These are phyloP conservation scores for Wickerhamomyces sydowiorum DNA, from an alignment of 805 yeast species.

Conservation along the genomic window DNA sequence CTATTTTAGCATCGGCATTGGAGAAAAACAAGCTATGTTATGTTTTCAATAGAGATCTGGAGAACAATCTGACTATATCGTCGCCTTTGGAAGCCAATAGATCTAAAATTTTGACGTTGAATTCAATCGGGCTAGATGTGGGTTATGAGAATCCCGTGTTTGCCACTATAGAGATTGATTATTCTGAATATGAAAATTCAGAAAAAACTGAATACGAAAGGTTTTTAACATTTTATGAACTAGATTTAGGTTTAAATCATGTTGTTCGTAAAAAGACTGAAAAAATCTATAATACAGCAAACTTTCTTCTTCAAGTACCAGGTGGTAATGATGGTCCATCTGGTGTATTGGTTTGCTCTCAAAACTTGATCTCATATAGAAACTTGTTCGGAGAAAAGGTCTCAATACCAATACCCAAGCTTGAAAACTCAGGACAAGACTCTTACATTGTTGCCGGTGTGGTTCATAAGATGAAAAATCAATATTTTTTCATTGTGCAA, in stretches of 20 bases:
- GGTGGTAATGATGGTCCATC: conserved; percentile 65
- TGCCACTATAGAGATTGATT: conserved; percentile 70
- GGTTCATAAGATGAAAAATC: conserved; percentile 56
- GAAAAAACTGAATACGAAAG: conserved; percentile 22
- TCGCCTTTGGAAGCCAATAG: conserved; percentile 71
- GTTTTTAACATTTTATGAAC: conserved; percentile 61
- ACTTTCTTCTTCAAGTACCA: conserved; percentile 61
- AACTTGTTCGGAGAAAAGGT: conserved; percentile 32
- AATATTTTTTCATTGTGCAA: conserved; percentile 68
- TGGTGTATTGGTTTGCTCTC: conserved; percentile 63
- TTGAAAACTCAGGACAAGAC: conserved; percentile 23
- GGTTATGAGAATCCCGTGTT: conserved; percentile 81
- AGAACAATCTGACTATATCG: conserved; percentile 43
- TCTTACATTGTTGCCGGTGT: conserved; percentile 47
- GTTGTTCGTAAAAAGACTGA: conserved; percentile 49
- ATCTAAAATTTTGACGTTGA: conserved; percentile 45
- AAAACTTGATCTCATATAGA: conserved; percentile 47
- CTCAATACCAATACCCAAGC: conserved; percentile 51
- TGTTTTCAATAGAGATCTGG: conserved; percentile 46
- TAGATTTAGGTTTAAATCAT: conserved; percentile 83
- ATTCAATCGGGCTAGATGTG: conserved; percentile 59
- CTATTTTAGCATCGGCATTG: conserved; percentile 62
- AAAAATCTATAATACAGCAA: conserved; percentile 35
- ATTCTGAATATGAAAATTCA: conserved; percentile 29
- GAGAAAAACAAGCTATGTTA: conserved; percentile 74